Percentiles rank a stretch among this genome's conserved stretches.
These are phyloP conservation scores for Trichophyton verrucosum DNA, from an alignment of 2,329 filamentous ascomycete genomes.

Conservation along the genomic window DNA sequence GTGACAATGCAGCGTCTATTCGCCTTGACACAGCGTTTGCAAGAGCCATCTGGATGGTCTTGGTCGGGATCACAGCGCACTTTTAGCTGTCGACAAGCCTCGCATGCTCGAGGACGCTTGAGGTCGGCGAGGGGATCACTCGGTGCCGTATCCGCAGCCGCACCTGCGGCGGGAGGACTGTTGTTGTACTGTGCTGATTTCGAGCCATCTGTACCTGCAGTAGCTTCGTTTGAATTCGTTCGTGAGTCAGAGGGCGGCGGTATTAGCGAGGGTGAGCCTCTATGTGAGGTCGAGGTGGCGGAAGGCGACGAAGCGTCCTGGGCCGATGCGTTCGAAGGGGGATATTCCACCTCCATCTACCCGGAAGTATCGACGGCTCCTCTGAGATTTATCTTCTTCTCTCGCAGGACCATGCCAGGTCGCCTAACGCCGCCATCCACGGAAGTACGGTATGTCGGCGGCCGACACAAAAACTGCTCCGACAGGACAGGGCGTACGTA, in stretches of 20 bases:
- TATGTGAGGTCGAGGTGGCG: not conserved
- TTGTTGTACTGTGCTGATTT: not conserved
- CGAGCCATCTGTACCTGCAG: not conserved
- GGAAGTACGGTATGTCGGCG: not conserved
- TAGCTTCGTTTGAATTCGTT: not conserved
- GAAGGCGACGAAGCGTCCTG: not conserved
- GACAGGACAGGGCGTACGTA: not conserved
- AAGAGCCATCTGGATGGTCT: slow-evolving; percentile 49
- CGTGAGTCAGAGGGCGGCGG: not conserved
- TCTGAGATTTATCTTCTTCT: not conserved
- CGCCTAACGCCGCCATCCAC: not conserved
- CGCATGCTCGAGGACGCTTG: slow-evolving; percentile 60
- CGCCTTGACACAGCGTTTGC: slow-evolving; percentile 68
- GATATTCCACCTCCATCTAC: slow-evolving; percentile 20
- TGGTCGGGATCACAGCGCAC: slow-evolving; percentile 74
- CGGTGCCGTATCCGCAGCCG: not conserved
- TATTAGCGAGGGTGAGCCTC: not conserved
- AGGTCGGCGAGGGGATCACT: slow-evolving; percentile 34
- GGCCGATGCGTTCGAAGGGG: not conserved
- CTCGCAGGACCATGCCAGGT: not conserved
- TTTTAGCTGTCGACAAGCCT: slow-evolving; percentile 62
- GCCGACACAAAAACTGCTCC: not conserved
- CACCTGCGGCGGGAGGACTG: not conserved
- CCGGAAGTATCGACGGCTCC: slow-evolving; percentile 10
- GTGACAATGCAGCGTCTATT: slow-evolving; percentile 67